phyloP scores from a whole-genome alignment of 805 yeast genomes.

The Saccharomycopsis guyanensis region DNA sequence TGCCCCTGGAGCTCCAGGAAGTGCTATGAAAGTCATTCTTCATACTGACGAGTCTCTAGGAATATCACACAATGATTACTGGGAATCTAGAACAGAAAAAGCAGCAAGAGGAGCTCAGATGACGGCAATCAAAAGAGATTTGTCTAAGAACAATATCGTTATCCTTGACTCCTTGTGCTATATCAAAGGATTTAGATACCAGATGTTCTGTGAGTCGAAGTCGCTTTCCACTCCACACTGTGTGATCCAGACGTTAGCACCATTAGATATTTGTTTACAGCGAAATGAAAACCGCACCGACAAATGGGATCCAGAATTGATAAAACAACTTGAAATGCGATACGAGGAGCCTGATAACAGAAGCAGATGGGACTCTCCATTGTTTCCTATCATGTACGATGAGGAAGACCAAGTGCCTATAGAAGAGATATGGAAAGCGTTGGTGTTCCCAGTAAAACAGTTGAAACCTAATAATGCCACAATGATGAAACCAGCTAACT shows the following conservation, averaged over 20 bases:
- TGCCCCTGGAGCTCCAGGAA: constrained; percentile 38
- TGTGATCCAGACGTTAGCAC: constrained; percentile 70
- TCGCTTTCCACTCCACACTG: constrained; percentile 74
- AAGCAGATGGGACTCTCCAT: constrained; percentile 91
- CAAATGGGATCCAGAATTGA: constrained; percentile 58
- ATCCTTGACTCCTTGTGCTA: constrained; percentile 81
- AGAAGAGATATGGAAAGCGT: constrained; percentile 58
- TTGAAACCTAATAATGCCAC: constrained; percentile 83
- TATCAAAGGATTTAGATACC: constrained; percentile 93
- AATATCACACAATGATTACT: constrained; percentile 58
- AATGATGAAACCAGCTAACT: constrained; percentile 68
- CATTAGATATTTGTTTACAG: constrained; percentile 50
- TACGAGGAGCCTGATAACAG: constrained; percentile 89
- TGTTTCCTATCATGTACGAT: constrained; percentile 56
- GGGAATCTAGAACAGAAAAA: constrained; percentile 71
- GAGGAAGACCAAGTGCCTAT: constrained; percentile 41
- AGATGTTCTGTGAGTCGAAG: constrained; percentile 88
- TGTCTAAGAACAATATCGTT: constrained; percentile 63
- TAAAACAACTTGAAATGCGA: constrained; percentile 67
- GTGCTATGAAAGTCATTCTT: constrained; percentile 51
- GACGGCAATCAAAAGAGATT: constrained; percentile 79
- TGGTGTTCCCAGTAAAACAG: constrained; percentile 32
- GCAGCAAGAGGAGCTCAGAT: constrained; percentile 76
- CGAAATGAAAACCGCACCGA: constrained; percentile 42
- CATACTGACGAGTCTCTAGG: constrained; percentile 77